A percentile compares a stretch with the other conserved stretches of the same genome.
Conservation (phyloP, 1,284 basidiomycete genomes). For the Psilocybe mexicana region DNA sequence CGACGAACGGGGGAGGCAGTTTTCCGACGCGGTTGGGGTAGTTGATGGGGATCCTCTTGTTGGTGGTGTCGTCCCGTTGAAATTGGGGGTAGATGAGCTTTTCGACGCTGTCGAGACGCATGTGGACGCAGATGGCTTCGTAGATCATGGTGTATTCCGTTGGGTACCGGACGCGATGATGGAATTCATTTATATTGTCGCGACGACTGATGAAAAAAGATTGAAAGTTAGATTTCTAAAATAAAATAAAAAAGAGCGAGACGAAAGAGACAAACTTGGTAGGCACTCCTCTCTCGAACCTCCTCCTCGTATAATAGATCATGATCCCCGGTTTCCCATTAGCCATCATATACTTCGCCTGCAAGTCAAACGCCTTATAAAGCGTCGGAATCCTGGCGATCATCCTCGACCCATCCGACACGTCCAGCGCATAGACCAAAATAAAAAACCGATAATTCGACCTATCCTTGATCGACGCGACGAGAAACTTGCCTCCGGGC, state of each 20-base stretch:
- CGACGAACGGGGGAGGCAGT: constrained; percentile 19
- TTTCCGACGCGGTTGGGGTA: constrained; percentile 12
- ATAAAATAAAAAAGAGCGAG: constrained; percentile 6
- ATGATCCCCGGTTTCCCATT: constrained; percentile 52
- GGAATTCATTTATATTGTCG: constrained; percentile 47
- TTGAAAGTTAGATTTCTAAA: background rate
- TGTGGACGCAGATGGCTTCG: constrained; percentile 48
- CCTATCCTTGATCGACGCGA: constrained; percentile 56
- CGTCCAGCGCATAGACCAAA: constrained; percentile 58
- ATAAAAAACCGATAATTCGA: constrained; percentile 47
- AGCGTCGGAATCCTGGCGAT: constrained; percentile 52
- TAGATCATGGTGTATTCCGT: constrained; percentile 32
- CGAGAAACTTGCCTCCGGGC: constrained; percentile 69
- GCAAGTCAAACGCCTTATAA: constrained; percentile 57
- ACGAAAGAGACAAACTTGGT: constrained; percentile 26
- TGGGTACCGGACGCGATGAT: constrained; percentile 30
- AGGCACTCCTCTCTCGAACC: constrained; percentile 28
- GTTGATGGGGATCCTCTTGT: too few species aligned
- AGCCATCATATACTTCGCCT: constrained; percentile 62
- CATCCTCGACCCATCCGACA: constrained; percentile 47
- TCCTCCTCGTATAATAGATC: constrained; percentile 46
- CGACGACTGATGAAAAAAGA: constrained; percentile 26
- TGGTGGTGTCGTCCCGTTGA: constrained; percentile 30
- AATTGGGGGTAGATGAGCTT: constrained; percentile 45
- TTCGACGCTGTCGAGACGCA: constrained; percentile 52